A percentile compares a stretch with the other conserved stretches of the same genome.
Evolutionary conservation across 768 basidiomycete species (phyloP).

Genomic region (Daedaleopsis sinensis): DNA sequence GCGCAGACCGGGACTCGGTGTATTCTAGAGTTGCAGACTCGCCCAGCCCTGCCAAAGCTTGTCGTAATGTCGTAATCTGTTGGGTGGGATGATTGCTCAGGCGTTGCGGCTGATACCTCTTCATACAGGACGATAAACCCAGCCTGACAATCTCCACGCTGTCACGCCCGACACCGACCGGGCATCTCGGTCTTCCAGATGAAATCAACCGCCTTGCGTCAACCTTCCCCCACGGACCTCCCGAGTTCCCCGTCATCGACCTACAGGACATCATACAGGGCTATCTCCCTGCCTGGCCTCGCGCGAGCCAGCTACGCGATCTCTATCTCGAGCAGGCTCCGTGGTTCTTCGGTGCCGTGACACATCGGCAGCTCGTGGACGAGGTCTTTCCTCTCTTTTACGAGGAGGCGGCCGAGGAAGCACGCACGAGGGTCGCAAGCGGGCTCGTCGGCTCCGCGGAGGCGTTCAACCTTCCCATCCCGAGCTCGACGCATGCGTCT

Average conservation of each 20-base stretch:
- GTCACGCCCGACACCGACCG: background rate
- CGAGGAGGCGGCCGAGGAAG: slow-evolving; percentile 58
- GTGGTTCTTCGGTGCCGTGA: slow-evolving; percentile 80
- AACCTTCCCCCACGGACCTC: slow-evolving; percentile 54
- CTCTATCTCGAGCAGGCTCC: slow-evolving; percentile 78
- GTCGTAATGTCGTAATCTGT: too few relatives aligned
- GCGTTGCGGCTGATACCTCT: background rate
- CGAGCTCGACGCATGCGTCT: slow-evolving; percentile 28
- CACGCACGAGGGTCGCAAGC: slow-evolving; percentile 22
- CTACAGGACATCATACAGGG: slow-evolving; percentile 48
- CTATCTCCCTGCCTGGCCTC: slow-evolving; percentile 61
- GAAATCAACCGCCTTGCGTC: slow-evolving; percentile 31
- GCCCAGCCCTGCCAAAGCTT: too few relatives aligned
- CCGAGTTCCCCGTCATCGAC: slow-evolving; percentile 39
- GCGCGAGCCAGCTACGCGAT: slow-evolving; percentile 60
- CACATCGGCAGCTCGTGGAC: slow-evolving; percentile 62
- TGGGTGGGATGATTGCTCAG: background rate
- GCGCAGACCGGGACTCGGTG: too few relatives aligned
- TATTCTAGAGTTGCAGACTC: too few relatives aligned
- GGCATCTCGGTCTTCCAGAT: slow-evolving; percentile 13
- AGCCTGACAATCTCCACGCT: slow-evolving; percentile 5
- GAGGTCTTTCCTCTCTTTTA: slow-evolving; percentile 68
- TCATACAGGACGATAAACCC: slow-evolving; percentile 20
- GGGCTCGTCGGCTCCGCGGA: slow-evolving; percentile 56
- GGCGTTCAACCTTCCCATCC: slow-evolving; percentile 15